Conservation (phyloP, 2,329 filamentous ascomycete species). For the Didymella exigua region DNA sequence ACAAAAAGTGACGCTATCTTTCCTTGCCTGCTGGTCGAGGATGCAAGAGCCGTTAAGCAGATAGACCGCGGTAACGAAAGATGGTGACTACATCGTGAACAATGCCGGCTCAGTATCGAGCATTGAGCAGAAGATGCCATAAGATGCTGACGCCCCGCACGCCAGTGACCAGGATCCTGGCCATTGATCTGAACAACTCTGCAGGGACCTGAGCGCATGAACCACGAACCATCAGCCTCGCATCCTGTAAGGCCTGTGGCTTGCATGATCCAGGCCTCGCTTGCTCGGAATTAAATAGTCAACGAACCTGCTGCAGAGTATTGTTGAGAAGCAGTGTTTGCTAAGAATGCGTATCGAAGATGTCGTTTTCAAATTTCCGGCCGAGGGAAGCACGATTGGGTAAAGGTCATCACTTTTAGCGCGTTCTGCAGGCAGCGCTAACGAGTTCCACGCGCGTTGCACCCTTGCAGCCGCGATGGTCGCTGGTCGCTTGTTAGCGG, state of each 20-base stretch:
- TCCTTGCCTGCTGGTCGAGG: neutral
- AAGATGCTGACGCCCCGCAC: neutral
- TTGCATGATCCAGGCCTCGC: neutral
- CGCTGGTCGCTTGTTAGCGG: slow-evolving; percentile 9
- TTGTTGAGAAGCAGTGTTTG: neutral
- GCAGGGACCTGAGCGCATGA: slow-evolving; percentile 4
- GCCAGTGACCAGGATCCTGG: slow-evolving; percentile 1
- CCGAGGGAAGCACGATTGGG: slow-evolving; percentile 1
- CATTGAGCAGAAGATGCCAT: neutral
- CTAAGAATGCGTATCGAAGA: too few species aligned
- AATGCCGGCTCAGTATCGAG: neutral
- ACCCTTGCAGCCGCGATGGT: slow-evolving; percentile 10
- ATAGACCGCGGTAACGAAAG: neutral
- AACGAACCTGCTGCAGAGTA: neutral
- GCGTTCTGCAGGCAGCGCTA: slow-evolving; percentile 8
- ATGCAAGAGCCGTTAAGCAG: neutral
- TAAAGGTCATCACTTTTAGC: slow-evolving; percentile 2
- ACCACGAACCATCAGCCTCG: slow-evolving; percentile 1
- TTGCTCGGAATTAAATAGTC: neutral
- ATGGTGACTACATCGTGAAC: neutral
- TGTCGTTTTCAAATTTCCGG: neutral
- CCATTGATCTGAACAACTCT: slow-evolving; percentile 9
- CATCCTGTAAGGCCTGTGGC: neutral
- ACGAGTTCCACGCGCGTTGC: slow-evolving; percentile 1
- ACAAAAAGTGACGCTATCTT: neutral